These are phyloP conservation scores for Hymenochaete sp. DNA, from an alignment of 1,284 basidiomycete genomes.

Conservation along the genomic window DNA sequence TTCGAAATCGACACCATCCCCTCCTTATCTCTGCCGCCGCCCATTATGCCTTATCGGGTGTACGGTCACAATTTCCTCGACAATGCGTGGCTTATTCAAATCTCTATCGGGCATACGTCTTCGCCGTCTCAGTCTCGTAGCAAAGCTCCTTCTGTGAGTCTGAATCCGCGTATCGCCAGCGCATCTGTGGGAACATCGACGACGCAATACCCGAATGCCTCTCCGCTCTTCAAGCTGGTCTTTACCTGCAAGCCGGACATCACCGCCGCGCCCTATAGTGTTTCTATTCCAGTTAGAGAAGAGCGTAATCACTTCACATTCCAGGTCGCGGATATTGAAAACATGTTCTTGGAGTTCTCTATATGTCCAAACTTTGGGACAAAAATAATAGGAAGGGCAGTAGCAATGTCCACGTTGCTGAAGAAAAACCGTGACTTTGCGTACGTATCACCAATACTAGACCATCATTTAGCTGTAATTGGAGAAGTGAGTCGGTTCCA, in stretches of 20 bases:
- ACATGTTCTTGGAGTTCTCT: slow-evolving; percentile 85
- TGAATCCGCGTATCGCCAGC: slow-evolving; percentile 62
- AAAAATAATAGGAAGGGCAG: slow-evolving; percentile 90
- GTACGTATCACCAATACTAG: slow-evolving; percentile 79
- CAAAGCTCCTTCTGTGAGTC: slow-evolving; percentile 41
- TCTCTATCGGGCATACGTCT: slow-evolving; percentile 73
- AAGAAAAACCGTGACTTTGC: slow-evolving; percentile 43
- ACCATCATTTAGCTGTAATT: slow-evolving; percentile 88
- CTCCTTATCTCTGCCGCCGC: slow-evolving; percentile 88
- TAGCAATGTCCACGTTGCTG: slow-evolving; percentile 77
- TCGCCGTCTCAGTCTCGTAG: slow-evolving; percentile 30
- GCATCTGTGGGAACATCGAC: slow-evolving; percentile 41
- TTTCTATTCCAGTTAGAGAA: slow-evolving; percentile 78
- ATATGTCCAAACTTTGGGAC: slow-evolving; percentile 98
- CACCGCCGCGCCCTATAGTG: slow-evolving; percentile 78
- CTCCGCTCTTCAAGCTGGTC: slow-evolving; percentile 87
- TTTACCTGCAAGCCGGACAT: slow-evolving; percentile 79
- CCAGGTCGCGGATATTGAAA: slow-evolving; percentile 70
- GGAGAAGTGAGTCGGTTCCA: slow-evolving; percentile 61
- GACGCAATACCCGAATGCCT: slow-evolving; percentile 57
- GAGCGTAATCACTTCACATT: slow-evolving; percentile 83
- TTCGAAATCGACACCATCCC: slow-evolving; percentile 65
- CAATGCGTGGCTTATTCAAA: slow-evolving; percentile 79
- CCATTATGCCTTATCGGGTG: slow-evolving; percentile 92
- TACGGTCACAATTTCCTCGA: slow-evolving; percentile 92